A percentile compares a stretch with the other conserved stretches of the same genome.
Conservation (phyloP, 2,329 filamentous ascomycete genomes). For the Emmonsia crescens region DNA sequence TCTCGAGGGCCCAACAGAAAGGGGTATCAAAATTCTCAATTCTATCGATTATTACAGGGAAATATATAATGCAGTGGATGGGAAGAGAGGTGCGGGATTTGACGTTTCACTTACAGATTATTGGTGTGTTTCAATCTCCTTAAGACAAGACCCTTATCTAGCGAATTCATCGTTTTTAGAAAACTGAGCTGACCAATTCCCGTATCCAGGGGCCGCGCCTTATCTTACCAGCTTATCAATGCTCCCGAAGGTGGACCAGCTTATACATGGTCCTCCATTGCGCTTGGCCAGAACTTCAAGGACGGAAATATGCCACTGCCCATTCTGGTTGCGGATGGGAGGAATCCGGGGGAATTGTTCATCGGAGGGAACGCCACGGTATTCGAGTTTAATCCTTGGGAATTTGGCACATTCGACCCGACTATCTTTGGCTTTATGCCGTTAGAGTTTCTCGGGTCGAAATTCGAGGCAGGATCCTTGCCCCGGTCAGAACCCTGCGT, state of each 20-base stretch:
- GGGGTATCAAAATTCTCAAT: constrained; percentile 42
- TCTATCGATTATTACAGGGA: constrained; percentile 53
- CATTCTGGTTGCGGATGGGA: constrained; percentile 59
- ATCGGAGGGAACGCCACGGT: constrained; percentile 63
- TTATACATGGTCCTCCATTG: constrained; percentile 76
- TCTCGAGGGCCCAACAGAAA: constrained; percentile 44
- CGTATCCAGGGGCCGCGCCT: constrained; percentile 50
- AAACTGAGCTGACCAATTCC: neutral
- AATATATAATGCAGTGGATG: constrained; percentile 46
- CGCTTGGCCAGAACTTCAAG: constrained; percentile 50
- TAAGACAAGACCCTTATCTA: neutral
- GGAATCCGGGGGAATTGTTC: constrained; percentile 50
- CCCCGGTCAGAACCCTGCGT: constrained; percentile 52
- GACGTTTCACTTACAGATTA: constrained; percentile 72
- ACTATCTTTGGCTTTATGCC: constrained; percentile 62
- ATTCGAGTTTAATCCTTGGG: constrained; percentile 68
- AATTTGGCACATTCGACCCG: constrained; percentile 67
- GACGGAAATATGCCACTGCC: constrained; percentile 59
- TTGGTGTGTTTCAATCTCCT: constrained; percentile 41
- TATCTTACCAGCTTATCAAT: constrained; percentile 80
- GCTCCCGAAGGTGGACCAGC: constrained; percentile 59
- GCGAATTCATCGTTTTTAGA: neutral
- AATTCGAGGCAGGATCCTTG: constrained; percentile 54
- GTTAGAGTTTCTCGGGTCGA: constrained; percentile 59
- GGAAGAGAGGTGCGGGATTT: constrained; percentile 54